phyloP scores from a whole-genome alignment of 768 basidiomycete genomes.

The Psilocybe sp. region DNA sequence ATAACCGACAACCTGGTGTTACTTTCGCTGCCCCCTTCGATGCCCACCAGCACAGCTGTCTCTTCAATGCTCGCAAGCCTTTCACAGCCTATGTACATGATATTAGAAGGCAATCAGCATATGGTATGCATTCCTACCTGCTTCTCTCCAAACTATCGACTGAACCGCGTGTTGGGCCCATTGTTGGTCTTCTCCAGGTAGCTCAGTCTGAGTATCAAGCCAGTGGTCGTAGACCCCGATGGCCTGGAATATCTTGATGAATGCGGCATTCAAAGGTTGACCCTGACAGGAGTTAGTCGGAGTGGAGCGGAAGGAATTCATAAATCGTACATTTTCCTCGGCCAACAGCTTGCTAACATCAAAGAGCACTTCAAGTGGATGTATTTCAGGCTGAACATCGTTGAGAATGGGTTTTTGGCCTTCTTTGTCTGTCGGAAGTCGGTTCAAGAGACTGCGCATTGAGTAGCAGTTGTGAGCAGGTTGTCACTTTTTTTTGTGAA shows the following conservation, averaged over 20 bases:
- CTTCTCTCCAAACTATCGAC: constrained; percentile 66
- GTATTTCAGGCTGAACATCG: constrained; percentile 72
- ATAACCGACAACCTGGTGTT: constrained; percentile 58
- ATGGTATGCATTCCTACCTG: constrained; percentile 42
- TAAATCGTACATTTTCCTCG: constrained; percentile 50
- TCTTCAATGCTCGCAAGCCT: constrained; percentile 66
- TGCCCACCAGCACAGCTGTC: constrained; percentile 66
- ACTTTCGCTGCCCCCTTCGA: constrained; percentile 53
- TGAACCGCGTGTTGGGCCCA: constrained; percentile 76
- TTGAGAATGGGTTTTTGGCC: constrained; percentile 55
- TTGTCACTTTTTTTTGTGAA: not conserved
- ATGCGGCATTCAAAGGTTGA: constrained; percentile 68
- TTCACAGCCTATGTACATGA: constrained; percentile 51
- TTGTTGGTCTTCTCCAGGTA: constrained; percentile 55
- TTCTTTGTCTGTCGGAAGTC: constrained; percentile 53
- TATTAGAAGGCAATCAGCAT: constrained; percentile 5
- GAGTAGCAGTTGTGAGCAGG: not conserved
- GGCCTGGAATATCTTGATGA: constrained; percentile 65
- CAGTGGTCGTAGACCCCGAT: constrained; percentile 70
- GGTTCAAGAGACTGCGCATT: constrained; percentile 59
- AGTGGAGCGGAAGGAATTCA: not conserved
- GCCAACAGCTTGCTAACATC: constrained; percentile 77
- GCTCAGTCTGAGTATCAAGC: constrained; percentile 53
- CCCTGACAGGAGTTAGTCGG: constrained; percentile 36
- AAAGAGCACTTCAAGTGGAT: constrained; percentile 73